Evolutionary conservation across 108 stramenopile species (phyloP).

Genomic region (Nannochloropsis salina): DNA sequence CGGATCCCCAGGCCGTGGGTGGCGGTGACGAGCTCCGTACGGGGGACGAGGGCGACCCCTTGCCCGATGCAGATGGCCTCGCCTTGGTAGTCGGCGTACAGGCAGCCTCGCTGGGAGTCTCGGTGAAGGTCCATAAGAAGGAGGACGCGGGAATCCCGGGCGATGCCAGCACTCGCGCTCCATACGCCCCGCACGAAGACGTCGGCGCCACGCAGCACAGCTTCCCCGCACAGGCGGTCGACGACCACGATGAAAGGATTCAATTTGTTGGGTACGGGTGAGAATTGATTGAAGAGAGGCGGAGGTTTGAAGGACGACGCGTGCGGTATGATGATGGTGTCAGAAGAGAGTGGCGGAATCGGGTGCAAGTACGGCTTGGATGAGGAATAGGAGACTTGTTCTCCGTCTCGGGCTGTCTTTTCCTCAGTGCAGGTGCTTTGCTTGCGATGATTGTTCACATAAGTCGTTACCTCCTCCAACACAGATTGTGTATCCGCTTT

Average conservation of each 20-base stretch:
- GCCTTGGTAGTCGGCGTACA: slow-evolving; percentile 55
- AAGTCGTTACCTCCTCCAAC: neutral
- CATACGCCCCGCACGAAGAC: slow-evolving; percentile 66
- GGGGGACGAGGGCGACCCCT: slow-evolving; percentile 52
- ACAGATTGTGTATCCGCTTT: neutral
- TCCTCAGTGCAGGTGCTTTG: neutral
- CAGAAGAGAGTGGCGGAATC: neutral
- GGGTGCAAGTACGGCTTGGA: neutral
- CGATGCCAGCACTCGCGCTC: slow-evolving; percentile 59
- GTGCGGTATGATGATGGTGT: neutral
- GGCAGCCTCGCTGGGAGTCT: slow-evolving; percentile 43
- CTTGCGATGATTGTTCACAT: neutral
- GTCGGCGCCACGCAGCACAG: slow-evolving; percentile 66
- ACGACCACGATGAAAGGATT: slow-evolving; percentile 12
- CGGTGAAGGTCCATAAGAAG: slow-evolving; percentile 57
- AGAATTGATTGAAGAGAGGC: neutral
- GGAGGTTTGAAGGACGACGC: neutral
- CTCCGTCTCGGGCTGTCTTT: neutral
- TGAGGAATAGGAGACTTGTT: neutral
- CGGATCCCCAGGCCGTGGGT: slow-evolving; percentile 56
- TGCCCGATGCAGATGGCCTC: slow-evolving; percentile 64
- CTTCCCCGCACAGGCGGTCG: slow-evolving; percentile 70
- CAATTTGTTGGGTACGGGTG: neutral
- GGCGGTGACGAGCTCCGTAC: slow-evolving; percentile 58
- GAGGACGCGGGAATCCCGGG: slow-evolving; percentile 57